phyloP scores from a whole-genome alignment of 352 stramenopile genomes.

The Phytophthora hibernalis region DNA sequence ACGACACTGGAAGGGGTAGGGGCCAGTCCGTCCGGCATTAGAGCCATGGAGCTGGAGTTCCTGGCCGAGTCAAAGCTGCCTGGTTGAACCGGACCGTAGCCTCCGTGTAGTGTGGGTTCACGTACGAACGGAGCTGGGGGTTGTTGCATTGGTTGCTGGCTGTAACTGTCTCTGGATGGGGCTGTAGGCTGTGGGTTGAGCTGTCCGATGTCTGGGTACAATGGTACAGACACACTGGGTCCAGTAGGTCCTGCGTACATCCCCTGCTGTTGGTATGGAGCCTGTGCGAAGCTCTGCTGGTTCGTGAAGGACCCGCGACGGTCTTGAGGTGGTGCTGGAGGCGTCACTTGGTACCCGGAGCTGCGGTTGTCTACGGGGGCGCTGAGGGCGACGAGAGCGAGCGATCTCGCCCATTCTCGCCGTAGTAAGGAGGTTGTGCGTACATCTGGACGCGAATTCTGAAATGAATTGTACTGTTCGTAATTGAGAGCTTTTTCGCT shows the following conservation, averaged over 20 bases:
- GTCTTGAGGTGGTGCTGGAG: constrained; percentile 25
- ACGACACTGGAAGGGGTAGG: constrained; percentile 64
- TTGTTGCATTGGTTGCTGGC: constrained; percentile 28
- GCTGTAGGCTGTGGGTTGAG: constrained; percentile 12
- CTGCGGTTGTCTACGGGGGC: constrained; percentile 32
- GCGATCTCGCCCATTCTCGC: constrained; percentile 12
- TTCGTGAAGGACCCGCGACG: constrained; percentile 37
- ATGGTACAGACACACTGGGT: constrained; percentile 16
- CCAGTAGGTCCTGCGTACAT: constrained; percentile 13
- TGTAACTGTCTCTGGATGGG: constrained; percentile 18
- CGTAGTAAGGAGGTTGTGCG: constrained; percentile 26
- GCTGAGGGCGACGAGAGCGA: constrained; percentile 49
- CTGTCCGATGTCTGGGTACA: constrained; percentile 38
- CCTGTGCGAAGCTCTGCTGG: constrained; percentile 20
- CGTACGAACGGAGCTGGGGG: constrained; percentile 17
- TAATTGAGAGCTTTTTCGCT: background rate
- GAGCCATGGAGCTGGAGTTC: constrained; percentile 25
- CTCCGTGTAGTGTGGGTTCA: constrained; percentile 44
- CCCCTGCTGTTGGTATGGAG: constrained; percentile 23
- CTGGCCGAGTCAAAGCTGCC: constrained; percentile 26
- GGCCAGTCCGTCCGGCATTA: constrained; percentile 32
- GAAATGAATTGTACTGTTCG: constrained; percentile 16
- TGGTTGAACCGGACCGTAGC: constrained; percentile 51
- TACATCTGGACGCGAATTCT: constrained; percentile 27
- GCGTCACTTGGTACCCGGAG: constrained; percentile 31